phyloP scores from a whole-genome alignment of 192 early-diverging fungal genomes.

The Rhizoclosmatium sp. region DNA sequence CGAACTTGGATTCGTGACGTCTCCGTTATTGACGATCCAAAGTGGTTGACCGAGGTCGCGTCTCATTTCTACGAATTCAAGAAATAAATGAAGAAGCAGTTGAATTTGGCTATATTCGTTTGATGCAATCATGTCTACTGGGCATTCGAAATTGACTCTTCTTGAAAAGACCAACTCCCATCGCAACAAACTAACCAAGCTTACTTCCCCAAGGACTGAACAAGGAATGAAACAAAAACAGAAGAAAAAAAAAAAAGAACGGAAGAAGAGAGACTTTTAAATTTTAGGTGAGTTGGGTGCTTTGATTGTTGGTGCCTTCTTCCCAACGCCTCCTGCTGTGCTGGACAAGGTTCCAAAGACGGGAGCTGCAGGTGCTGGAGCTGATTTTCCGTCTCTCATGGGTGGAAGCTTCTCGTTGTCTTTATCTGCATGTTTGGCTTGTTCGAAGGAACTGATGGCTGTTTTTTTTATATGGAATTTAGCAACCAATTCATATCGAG shows the following conservation, averaged over 20 bases:
- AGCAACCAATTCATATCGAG: slow-evolving; percentile 7
- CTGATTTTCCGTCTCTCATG: slow-evolving; percentile 47
- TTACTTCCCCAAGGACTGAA: background rate
- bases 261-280: background rate
- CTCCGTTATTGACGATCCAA: slow-evolving; percentile 53
- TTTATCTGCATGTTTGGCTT: slow-evolving; percentile 86
- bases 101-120: too few relatives aligned
- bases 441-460: slow-evolving; percentile 92
- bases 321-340: background rate
- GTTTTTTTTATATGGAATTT: background rate
- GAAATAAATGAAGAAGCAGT: slow-evolving; percentile 7
- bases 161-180: too few relatives aligned
- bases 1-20: slow-evolving; percentile 56
- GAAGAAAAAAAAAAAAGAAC: background rate
- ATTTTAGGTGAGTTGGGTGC: background rate
- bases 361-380: slow-evolving; percentile 55
- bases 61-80: slow-evolving; percentile 51
- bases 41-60: slow-evolving; percentile 62
- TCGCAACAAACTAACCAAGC: background rate
- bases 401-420: slow-evolving; percentile 96
- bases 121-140: too few relatives aligned
- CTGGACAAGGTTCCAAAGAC: slow-evolving; percentile 46
- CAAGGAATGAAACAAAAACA: background rate
- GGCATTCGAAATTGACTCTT: too few relatives aligned
- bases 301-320: slow-evolving; percentile 8